phyloP scores from a whole-genome alignment of 306 rosid species.

The Sphenostylis stenocarpa region DNA sequence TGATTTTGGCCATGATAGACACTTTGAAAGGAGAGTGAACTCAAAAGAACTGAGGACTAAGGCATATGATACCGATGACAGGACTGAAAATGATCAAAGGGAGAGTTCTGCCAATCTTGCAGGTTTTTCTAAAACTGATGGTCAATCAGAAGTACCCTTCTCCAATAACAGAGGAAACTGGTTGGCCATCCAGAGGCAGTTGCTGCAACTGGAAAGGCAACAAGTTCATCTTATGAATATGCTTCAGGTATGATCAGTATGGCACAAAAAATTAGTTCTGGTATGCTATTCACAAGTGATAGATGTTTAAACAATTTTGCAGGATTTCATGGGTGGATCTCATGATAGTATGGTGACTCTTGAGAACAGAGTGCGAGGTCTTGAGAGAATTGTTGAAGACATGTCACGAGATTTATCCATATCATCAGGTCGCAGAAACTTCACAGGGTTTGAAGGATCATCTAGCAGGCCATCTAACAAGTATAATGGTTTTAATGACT shows the following conservation, averaged over 20 bases:
- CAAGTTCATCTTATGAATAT: constrained; percentile 96
- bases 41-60: constrained; percentile 69
- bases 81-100: constrained; percentile 61
- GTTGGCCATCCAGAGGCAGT: constrained; percentile 94
- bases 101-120: constrained; percentile 69
- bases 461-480: constrained; percentile 70
- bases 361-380: constrained; percentile 96
- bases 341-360: constrained; percentile 94
- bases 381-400: constrained; percentile 96
- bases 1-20: constrained; percentile 55
- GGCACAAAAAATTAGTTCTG: constrained; percentile 26
- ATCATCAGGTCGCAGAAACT: constrained; percentile 84
- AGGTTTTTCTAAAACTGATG: constrained; percentile 75
- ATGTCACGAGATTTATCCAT: constrained; percentile 89
- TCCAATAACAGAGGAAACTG: constrained; percentile 86
- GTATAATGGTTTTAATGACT: constrained; percentile 78
- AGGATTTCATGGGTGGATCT: constrained; percentile 99
- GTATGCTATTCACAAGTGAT: constrained; percentile 21
- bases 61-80: constrained; percentile 55
- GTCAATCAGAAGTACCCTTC: constrained; percentile 79
- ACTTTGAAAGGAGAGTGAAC: constrained; percentile 63
- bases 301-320: constrained; percentile 37
- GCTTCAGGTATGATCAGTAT: constrained; percentile 74
- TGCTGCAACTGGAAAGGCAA: constrained; percentile 91
- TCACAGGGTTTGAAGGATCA: constrained; percentile 79